phyloP scores from a whole-genome alignment of 1,284 basidiomycete species.

The Tylopilus sp. region DNA sequence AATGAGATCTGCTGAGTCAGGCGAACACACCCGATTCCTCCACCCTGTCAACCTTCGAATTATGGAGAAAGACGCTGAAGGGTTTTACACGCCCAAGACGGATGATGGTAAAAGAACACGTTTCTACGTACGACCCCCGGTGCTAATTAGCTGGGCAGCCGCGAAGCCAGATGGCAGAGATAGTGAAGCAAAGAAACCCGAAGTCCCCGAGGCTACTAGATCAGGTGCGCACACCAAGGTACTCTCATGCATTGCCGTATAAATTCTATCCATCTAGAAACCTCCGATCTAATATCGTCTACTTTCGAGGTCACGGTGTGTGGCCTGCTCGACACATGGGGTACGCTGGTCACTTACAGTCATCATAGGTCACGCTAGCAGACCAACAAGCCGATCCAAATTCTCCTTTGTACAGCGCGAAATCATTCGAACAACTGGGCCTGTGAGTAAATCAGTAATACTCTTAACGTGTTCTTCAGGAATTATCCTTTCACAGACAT shows the following conservation, averaged over 20 bases:
- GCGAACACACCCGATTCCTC: constrained; percentile 2
- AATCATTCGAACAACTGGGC: constrained; percentile 93
- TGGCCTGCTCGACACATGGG: constrained; percentile 11
- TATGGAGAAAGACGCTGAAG: constrained; percentile 72
- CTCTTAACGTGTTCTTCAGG: constrained; percentile 12
- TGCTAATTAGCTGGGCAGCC: constrained; percentile 19
- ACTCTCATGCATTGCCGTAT: not conserved
- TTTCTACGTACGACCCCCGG: not conserved
- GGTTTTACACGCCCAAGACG: constrained; percentile 58
- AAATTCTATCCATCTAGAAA: constrained; percentile 15
- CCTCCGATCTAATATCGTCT: constrained; percentile 63
- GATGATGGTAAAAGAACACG: constrained; percentile 24
- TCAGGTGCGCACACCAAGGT: constrained; percentile 21
- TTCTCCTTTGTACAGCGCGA: constrained; percentile 91
- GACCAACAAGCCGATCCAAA: constrained; percentile 97
- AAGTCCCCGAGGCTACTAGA: constrained; percentile 22
- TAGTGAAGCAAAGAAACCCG: constrained; percentile 22
- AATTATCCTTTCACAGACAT: constrained; percentile 51
- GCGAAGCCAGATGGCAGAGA: constrained; percentile 29
- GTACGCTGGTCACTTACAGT: constrained; percentile 10
- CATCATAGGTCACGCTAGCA: constrained; percentile 85
- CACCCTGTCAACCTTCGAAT: constrained; percentile 12
- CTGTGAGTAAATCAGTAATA: constrained; percentile 57
- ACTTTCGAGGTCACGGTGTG: constrained; percentile 74
- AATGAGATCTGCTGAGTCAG: constrained; percentile 28